These are phyloP conservation scores for Beauveria bassiana DNA, from an alignment of 2,329 filamentous ascomycete species.

Conservation along the genomic window DNA sequence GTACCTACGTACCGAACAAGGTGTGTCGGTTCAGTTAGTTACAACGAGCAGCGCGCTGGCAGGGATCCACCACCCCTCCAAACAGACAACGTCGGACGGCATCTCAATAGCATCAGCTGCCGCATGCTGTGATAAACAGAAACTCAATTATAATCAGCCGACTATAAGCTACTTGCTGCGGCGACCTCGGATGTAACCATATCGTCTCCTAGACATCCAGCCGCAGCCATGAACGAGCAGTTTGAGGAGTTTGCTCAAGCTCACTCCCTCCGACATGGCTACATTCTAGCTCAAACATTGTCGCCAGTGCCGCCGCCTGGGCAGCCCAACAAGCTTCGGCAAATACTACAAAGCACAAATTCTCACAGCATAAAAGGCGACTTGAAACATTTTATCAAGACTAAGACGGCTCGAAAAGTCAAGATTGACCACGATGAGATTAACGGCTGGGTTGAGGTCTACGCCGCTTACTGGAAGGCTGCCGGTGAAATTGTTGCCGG, in stretches of 20 bases:
- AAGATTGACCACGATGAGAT: constrained; percentile 59
- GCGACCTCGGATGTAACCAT: neutral
- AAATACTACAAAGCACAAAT: constrained; percentile 66
- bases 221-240: constrained; percentile 57
- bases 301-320: constrained; percentile 58
- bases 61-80: constrained; percentile 11
- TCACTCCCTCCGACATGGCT: constrained; percentile 57
- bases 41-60: neutral
- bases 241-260: constrained; percentile 68
- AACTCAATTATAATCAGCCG: neutral
- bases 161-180: neutral
- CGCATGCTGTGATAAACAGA: neutral
- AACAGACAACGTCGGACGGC: neutral
- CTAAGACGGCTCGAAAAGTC: constrained; percentile 45
- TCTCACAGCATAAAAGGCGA: constrained; percentile 57
- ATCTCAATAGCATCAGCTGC: neutral
- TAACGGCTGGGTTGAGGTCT: constrained; percentile 81
- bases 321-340: constrained; percentile 57
- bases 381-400: constrained; percentile 63
- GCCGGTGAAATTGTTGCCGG: constrained; percentile 61
- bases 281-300: constrained; percentile 65
- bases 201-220: neutral
- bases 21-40: neutral
- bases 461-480: constrained; percentile 76
- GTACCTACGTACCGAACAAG: neutral